Evolutionary conservation across 2,329 filamentous ascomycete species (phyloP), one percentile per base, ranked within the genome.

Genomic region (Diaporthe citriasiana): DNA sequence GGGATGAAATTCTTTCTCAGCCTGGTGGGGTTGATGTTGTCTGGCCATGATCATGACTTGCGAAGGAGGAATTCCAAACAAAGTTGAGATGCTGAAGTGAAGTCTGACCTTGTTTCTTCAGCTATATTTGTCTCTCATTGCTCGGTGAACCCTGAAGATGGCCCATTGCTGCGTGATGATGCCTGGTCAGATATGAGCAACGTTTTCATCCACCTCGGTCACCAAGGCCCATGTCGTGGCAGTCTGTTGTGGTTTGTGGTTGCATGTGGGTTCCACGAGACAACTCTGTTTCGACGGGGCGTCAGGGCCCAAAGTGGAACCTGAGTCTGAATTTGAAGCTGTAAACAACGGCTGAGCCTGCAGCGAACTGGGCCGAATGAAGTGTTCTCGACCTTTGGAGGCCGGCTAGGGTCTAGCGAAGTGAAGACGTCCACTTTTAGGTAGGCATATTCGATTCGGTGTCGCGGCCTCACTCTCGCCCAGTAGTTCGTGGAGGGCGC

Each of bases 261-360:
- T 51, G 63, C 63, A 50, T 19, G 63, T 68, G 63, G 45, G 47
- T 35, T 68, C 63, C 45, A 53, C 63, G 63, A 40, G 47, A 68
- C 60, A 65, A 19, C 27, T 50, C 60, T 50, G 60, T 65, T 50
- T 65, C 30, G 35, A 35, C 42, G 60, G 60, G 60, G 42, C 42
- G 30, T 47, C 42, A 50, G 22, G 13, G 63, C 63, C 63, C 63
- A 40, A 68, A 27, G 63, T 68, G 63, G 63, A 30, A 47, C 63
- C n/a, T 19, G n/a, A 25, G 45, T 4, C 47, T 27, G 47, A 51
- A n/a, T 9, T 13, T 38, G 30, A 51, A 66, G 33, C 22, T 27
- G 63, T 38, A 50, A 9, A 10, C 19, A 66, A 65, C 59, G 50
- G 59, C 42, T 50, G 45, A 51, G 60, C 30, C 22, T 51, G 42